Evolutionary conservation across 2,329 filamentous ascomycete genomes (phyloP).

Genomic region (Chaetomiaceae sp.): DNA sequence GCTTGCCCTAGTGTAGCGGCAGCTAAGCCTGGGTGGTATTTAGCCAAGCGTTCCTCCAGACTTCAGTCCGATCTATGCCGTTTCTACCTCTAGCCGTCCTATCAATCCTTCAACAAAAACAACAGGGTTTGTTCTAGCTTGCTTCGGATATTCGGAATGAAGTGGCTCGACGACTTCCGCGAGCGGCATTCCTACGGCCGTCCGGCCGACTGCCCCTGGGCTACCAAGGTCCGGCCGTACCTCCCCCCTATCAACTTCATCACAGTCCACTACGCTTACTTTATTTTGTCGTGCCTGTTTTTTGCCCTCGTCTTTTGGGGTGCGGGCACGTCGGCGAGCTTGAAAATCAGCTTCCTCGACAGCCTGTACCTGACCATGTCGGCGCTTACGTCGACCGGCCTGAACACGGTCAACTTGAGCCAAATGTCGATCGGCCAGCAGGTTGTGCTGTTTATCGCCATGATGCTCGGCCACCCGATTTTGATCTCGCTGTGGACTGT

Average conservation of each 20-base stretch:
- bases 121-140: no score
- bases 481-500: constrained; percentile 62
- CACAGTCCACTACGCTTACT: constrained; percentile 63
- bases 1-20: no score
- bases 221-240: constrained; percentile 7
- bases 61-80: no score
- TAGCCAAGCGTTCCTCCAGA: no score
- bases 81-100: no score
- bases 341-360: constrained; percentile 56
- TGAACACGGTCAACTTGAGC: constrained; percentile 60
- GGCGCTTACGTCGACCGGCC: constrained; percentile 62
- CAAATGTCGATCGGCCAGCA: constrained; percentile 64
- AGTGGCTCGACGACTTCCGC: constrained; percentile 2
- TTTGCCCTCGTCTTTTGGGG: constrained; percentile 58
- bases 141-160: background rate
- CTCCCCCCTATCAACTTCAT: constrained; percentile 48
- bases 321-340: constrained; percentile 41
- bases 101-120: no score
- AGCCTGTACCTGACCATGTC: constrained; percentile 59
- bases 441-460: constrained; percentile 56
- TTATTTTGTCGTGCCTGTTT: constrained; percentile 50
- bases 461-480: constrained; percentile 60
- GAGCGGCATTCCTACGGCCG: background rate
- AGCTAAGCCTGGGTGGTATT: no score
- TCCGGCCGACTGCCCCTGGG: constrained; percentile 2